A percentile compares a stretch with the other conserved stretches of the same genome.
Conservation (phyloP, 345 rosid species). For the Citrus unshiu region DNA sequence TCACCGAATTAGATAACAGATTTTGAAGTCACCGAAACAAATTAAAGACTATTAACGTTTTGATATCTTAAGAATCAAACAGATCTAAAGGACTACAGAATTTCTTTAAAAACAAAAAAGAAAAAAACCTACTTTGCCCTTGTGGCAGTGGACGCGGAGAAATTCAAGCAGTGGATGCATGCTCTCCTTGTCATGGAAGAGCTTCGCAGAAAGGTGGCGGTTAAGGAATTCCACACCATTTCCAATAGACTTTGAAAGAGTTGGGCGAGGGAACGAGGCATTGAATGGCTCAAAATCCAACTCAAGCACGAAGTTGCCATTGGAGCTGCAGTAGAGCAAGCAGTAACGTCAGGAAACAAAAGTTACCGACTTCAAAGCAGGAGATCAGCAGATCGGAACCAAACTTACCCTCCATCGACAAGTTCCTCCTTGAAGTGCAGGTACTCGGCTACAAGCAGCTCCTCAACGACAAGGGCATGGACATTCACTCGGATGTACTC, state of each 20-base stretch:
- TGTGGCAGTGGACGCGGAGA: slow-evolving; percentile 73
- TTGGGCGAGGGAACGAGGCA: slow-evolving; percentile 87
- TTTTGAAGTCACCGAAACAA: not conserved
- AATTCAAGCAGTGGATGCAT: slow-evolving; percentile 87
- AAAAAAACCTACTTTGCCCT: slow-evolving; percentile 56
- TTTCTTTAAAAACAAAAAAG: not conserved
- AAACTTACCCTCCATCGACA: slow-evolving; percentile 75
- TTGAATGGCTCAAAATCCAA: slow-evolving; percentile 94
- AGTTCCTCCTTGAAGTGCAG: slow-evolving; percentile 96
- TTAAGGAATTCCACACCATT: slow-evolving; percentile 98
- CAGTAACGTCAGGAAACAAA: not conserved
- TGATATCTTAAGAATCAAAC: not conserved
- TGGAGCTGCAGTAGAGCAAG: slow-evolving; percentile 35
- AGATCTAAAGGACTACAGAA: not conserved
- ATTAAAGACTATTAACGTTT: not conserved
- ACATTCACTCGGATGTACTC: slow-evolving; percentile 77
- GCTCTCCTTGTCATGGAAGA: slow-evolving; percentile 95
- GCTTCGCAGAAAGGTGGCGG: slow-evolving; percentile 90
- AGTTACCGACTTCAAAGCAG: not conserved
- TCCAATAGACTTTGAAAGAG: slow-evolving; percentile 81
- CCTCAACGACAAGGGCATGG: slow-evolving; percentile 82
- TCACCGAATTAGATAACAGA: not conserved
- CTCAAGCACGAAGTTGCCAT: slow-evolving; percentile 83
- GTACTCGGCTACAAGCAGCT: slow-evolving; percentile 68
- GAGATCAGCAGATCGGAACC: not conserved